Base-by-base conservation (phyloP, 441 rosid genomes). In the Corymbia calophylla region DNA sequence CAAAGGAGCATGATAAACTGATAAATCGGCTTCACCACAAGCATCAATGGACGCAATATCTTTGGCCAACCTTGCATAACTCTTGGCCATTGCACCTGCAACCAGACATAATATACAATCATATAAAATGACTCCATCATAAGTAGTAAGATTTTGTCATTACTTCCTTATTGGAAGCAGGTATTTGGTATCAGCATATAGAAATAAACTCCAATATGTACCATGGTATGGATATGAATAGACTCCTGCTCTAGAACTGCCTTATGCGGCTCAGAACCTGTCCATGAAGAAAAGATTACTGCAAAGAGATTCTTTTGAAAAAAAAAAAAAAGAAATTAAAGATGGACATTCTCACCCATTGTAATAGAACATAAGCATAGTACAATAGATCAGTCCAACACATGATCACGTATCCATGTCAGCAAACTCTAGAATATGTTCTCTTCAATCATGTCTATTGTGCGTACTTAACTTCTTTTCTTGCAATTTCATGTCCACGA, bases 151-250 rank as follows among this genome's bases (percentile, higher is more conserved):
- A 77, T 44, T 77, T 77, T 77, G 84, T 44, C 84, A 47, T 87
- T 17, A 86, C 5, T 7, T 81, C 23, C 21, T 27, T 39, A 86
- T 56, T 12, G 8, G 29, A 49, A 48, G 64, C 60, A 35, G 51
- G 31, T 55, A 53, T 31, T 55, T 4, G 49, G 68, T 35, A 53
- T 58, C 44, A 86, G 25, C 6, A 1, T 53, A 49, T 51, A 86
- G 64, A 56, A 89, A 62, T 89, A 86, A 64, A 88, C n/a, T 62
- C 29, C 29, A n/a, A 88, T 25, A 51, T 53, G 84, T 94, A 97
- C 99, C 99, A 98, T 95, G 64, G 95, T 95, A 91, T 98, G 97
- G 62, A 96, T 94, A 90, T 95, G 98, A 90, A 98, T 96, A 87
- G 97, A 98, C 64, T 90, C 93, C 53, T 96, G 96, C 91, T 95